Percentiles rank a stretch among this genome's conserved stretches.
Conservation (phyloP, 176 grass and related monocot genomes). For the maize (Zea mays) region DNA sequence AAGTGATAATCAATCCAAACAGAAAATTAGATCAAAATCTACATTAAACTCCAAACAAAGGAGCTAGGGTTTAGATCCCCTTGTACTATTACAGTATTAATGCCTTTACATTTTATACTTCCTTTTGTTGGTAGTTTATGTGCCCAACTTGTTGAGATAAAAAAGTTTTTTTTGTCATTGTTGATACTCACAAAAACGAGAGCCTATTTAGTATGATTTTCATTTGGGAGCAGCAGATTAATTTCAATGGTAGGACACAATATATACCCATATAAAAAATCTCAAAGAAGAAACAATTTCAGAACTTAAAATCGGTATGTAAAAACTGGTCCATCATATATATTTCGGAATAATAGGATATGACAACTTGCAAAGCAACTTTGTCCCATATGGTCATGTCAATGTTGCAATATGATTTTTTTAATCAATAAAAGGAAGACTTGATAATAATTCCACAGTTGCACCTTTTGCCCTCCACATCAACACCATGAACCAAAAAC, state of each 20-base stretch:
- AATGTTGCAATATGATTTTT: neutral
- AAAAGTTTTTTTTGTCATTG: neutral
- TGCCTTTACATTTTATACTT: neutral
- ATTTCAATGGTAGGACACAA: conserved; percentile 6
- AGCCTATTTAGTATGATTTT: neutral
- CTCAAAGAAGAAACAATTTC: neutral
- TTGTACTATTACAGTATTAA: neutral
- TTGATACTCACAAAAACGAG: neutral
- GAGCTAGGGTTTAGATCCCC: neutral
- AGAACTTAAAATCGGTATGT: neutral
- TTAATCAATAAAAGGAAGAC: conserved; percentile 26
- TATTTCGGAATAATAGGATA: neutral
- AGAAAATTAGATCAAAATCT: neutral
- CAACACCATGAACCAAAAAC: conserved; percentile 98
- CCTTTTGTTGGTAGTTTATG: neutral
- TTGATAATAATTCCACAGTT: conserved; percentile 24
- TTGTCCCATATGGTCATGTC: neutral
- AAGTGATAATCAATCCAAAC: neutral
- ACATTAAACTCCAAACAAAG: neutral
- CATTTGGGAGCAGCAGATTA: neutral
- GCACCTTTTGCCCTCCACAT: conserved; percentile 93
- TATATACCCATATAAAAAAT: neutral
- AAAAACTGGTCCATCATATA: neutral
- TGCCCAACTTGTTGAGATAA: neutral
- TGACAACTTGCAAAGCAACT: neutral